Percentiles rank a stretch among this genome's conserved stretches.
Conservation (phyloP, 495 filamentous ascomycete genomes). For the Podospora tetraspora region DNA sequence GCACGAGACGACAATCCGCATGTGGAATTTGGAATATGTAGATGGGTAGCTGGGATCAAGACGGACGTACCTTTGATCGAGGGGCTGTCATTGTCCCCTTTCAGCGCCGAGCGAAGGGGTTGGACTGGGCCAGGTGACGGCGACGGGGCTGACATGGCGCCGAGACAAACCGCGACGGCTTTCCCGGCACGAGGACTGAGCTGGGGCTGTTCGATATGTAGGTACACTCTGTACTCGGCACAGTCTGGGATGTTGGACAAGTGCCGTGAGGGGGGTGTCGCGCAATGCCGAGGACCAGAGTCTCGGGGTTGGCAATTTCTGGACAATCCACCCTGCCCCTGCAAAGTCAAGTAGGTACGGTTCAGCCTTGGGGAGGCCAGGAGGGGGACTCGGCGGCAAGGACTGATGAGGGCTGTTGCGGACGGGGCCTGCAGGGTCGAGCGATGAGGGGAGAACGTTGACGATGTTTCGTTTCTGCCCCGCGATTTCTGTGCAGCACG, state of each 20-base stretch:
- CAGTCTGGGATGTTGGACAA: not conserved
- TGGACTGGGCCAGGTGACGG: conserved; percentile 17
- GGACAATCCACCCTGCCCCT: not conserved
- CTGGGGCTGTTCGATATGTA: not conserved
- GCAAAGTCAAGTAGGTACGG: not conserved
- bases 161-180: not conserved
- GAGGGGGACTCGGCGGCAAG: not conserved
- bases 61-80: conserved; percentile 41
- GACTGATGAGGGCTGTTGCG: not conserved
- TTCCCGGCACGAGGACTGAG: not conserved
- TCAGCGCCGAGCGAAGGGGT: conserved; percentile 41
- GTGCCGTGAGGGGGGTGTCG: not conserved
- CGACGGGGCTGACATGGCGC: conserved; percentile 26
- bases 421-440: not conserved
- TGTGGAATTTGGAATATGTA: not conserved
- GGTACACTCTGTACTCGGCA: not conserved
- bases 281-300: not conserved
- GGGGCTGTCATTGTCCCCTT: conserved; percentile 37
- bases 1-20: not conserved
- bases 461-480: not conserved
- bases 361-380: not conserved
- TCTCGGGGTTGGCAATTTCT: not conserved
- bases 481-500: not conserved
- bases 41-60: not conserved
- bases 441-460: not conserved